Percentiles rank a stretch among this genome's conserved stretches.
These are phyloP conservation scores for Fusarium acutatum DNA, from an alignment of 2,329 filamentous ascomycete species.

Conservation along the genomic window DNA sequence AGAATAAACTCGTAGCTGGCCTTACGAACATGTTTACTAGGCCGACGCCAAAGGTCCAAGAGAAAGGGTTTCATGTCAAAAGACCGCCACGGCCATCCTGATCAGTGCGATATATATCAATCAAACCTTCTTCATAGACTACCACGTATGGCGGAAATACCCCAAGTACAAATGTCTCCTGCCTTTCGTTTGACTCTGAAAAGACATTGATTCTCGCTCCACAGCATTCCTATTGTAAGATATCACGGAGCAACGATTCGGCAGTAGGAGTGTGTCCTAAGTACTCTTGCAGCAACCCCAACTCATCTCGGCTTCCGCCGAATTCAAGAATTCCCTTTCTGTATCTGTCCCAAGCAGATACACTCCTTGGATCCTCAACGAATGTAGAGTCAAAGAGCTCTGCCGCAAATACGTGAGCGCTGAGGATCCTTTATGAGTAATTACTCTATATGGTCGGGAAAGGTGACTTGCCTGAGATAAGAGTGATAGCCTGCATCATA, in stretches of 20 bases:
- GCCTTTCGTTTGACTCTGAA: background rate
- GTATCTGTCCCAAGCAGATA: background rate
- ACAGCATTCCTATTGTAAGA: rapidly evolving
- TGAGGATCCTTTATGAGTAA: background rate
- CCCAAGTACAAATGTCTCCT: background rate
- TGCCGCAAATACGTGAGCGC: background rate
- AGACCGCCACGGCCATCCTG: background rate
- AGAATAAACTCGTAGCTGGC: background rate
- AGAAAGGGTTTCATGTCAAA: background rate
- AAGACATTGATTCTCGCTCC: no score
- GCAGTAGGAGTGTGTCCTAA: background rate
- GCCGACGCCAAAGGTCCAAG: background rate
- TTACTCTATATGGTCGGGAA: rapidly evolving
- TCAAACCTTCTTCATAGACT: background rate
- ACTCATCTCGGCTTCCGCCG: background rate
- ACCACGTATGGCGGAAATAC: background rate
- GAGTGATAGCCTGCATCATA: background rate
- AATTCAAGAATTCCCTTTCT: background rate
- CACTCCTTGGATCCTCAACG: background rate
- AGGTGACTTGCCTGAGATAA: background rate
- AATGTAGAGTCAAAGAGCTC: background rate
- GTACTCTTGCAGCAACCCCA: background rate
- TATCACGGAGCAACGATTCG: background rate
- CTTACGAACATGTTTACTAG: background rate
- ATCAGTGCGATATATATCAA: background rate